These are phyloP conservation scores for Plasmodiophora brassicae DNA, from an alignment of 208 protist genomes.

Conservation along the genomic window DNA sequence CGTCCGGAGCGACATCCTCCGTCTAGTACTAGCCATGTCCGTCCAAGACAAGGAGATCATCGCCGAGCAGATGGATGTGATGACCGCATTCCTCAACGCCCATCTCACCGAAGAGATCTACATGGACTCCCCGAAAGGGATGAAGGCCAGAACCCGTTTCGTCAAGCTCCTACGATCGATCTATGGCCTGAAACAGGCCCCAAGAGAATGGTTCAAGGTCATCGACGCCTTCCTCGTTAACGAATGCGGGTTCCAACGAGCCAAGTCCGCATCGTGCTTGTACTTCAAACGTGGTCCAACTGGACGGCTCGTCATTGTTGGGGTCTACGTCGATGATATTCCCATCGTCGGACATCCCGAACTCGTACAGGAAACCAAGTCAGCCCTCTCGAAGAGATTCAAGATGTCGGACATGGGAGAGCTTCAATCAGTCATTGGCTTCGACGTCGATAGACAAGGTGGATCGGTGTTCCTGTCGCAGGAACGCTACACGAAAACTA, in stretches of 20 bases:
- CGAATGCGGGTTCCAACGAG: not conserved
- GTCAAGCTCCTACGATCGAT: not conserved
- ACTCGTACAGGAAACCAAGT: not conserved
- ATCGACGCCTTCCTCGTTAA: not conserved
- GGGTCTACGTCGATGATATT: not conserved
- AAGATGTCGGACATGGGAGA: not conserved
- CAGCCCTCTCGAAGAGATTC: not conserved
- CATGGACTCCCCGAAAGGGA: not conserved
- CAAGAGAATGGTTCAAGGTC: not conserved
- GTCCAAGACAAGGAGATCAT: not conserved
- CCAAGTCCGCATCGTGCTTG: not conserved
- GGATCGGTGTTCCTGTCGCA: not conserved
- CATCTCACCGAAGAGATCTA: not conserved
- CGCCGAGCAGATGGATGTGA: constrained; percentile 1
- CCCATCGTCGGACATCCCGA: not conserved
- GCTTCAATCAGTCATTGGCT: not conserved
- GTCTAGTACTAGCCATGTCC: not conserved
- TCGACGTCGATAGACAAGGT: not conserved
- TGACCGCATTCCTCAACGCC: not conserved
- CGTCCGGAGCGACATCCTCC: not conserved
- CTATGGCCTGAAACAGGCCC: not conserved
- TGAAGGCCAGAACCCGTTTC: not conserved
- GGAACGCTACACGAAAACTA: not conserved
- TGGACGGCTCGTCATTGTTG: not conserved
- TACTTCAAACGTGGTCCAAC: not conserved